A percentile compares a stretch with the other conserved stretches of the same genome.
These are phyloP conservation scores for Sphenostylis stenocarpa DNA, from an alignment of 306 rosid genomes.

Conservation along the genomic window DNA sequence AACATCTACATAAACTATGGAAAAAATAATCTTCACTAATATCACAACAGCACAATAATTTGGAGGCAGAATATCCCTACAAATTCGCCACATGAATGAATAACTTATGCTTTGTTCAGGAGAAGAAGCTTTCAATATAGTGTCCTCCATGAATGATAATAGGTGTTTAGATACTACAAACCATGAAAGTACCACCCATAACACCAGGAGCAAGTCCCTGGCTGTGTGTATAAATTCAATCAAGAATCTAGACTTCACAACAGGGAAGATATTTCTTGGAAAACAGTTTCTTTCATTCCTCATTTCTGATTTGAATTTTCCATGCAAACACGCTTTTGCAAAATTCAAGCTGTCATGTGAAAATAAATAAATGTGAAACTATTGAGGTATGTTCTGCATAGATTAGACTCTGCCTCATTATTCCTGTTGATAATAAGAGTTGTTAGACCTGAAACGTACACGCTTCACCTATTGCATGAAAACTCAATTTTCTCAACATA, in stretches of 20 bases:
- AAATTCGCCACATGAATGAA: neutral
- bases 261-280: neutral
- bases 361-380: neutral
- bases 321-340: neutral
- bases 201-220: neutral
- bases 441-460: neutral
- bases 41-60: neutral
- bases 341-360: neutral
- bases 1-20: neutral
- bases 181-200: neutral
- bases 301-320: neutral
- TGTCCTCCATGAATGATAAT: neutral
- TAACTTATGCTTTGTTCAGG: neutral
- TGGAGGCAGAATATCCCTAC: neutral
- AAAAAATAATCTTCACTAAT: neutral
- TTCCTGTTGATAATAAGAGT: neutral
- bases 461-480: neutral
- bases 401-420: neutral
- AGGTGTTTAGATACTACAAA: neutral
- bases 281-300: neutral
- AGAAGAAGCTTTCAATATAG: neutral
- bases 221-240: neutral
- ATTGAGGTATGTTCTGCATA: neutral
- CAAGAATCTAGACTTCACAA: neutral
- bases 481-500: neutral